Conservation (phyloP, 2,329 filamentous ascomycete genomes). For the Hymenoscyphus scutula region DNA sequence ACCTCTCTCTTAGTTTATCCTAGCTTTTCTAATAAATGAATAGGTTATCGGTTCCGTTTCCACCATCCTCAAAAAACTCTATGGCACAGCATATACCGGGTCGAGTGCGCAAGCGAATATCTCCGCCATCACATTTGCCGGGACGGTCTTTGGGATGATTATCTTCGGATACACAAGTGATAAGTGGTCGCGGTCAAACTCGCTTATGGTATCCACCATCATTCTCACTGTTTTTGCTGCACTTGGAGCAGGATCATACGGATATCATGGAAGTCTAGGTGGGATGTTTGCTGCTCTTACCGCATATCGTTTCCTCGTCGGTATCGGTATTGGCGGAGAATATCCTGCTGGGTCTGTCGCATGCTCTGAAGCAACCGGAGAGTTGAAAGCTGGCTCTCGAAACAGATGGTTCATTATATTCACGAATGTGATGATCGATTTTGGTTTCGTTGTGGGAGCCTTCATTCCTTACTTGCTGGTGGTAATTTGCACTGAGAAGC, state of each 20-base stretch:
- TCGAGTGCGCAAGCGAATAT: conserved; percentile 73
- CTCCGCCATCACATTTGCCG: conserved; percentile 78
- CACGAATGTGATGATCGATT: conserved; percentile 84
- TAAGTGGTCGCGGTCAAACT: conserved; percentile 80
- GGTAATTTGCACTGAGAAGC: conserved; percentile 50
- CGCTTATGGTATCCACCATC: conserved; percentile 74
- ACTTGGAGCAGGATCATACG: conserved; percentile 74
- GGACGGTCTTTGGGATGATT: conserved; percentile 79
- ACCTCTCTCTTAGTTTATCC: background rate
- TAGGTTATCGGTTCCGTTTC: conserved; percentile 85
- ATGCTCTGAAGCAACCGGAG: conserved; percentile 78
- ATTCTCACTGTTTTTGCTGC: conserved; percentile 85
- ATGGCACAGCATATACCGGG: conserved; percentile 64
- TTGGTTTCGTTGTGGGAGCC: conserved; percentile 76
- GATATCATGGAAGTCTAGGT: conserved; percentile 61
- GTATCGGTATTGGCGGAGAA: conserved; percentile 78
- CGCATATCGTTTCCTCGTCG: conserved; percentile 79
- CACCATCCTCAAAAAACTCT: conserved; percentile 69
- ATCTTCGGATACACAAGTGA: conserved; percentile 80
- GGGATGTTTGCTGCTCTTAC: conserved; percentile 78
- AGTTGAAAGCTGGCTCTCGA: conserved; percentile 75
- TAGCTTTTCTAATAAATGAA: background rate
- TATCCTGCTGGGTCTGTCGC: conserved; percentile 83
- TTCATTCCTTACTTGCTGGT: conserved; percentile 70
- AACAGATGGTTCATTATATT: conserved; percentile 91